phyloP scores from a whole-genome alignment of 768 basidiomycete genomes.

The Leccinum uliginosum region DNA sequence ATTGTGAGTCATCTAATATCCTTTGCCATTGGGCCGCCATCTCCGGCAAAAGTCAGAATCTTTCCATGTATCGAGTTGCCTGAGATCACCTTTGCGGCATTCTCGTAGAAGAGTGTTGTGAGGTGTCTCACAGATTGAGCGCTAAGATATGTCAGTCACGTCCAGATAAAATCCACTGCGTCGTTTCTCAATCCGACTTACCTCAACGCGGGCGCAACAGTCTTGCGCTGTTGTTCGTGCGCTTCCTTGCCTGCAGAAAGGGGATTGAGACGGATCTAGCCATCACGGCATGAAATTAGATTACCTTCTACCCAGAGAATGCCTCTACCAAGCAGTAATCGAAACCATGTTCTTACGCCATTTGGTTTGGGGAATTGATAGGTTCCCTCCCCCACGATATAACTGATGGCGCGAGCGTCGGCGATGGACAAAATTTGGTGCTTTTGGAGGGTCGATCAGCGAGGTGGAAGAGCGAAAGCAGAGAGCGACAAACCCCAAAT shows the following conservation, averaged over 20 bases:
- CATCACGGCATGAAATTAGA: neutral
- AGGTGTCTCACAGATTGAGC: constrained; percentile 51
- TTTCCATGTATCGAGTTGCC: neutral
- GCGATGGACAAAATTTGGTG: constrained; percentile 56
- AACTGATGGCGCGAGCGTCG: constrained; percentile 48
- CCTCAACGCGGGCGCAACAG: constrained; percentile 57
- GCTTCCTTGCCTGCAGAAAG: constrained; percentile 43
- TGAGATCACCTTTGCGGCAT: constrained; percentile 36
- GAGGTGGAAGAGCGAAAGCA: constrained; percentile 3
- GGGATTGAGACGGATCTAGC: neutral
- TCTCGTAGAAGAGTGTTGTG: constrained; percentile 51
- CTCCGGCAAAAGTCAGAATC: constrained; percentile 16
- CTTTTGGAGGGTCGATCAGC: constrained; percentile 29
- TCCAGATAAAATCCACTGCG: neutral
- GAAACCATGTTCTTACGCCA: constrained; percentile 63
- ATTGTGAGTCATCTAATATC: constrained; percentile 38
- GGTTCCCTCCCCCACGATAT: constrained; percentile 50
- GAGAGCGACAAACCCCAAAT: constrained; percentile 41
- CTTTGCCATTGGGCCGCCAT: constrained; percentile 49
- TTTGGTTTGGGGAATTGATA: constrained; percentile 60
- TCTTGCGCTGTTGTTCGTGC: constrained; percentile 51
- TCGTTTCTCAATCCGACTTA: constrained; percentile 18
- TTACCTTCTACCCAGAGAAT: constrained; percentile 65
- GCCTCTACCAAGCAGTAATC: constrained; percentile 55
- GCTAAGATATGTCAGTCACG: constrained; percentile 26